Percentiles rank a stretch among this genome's conserved stretches.
phyloP scores from a whole-genome alignment of 306 rosid species.

The Malus sieversii region DNA sequence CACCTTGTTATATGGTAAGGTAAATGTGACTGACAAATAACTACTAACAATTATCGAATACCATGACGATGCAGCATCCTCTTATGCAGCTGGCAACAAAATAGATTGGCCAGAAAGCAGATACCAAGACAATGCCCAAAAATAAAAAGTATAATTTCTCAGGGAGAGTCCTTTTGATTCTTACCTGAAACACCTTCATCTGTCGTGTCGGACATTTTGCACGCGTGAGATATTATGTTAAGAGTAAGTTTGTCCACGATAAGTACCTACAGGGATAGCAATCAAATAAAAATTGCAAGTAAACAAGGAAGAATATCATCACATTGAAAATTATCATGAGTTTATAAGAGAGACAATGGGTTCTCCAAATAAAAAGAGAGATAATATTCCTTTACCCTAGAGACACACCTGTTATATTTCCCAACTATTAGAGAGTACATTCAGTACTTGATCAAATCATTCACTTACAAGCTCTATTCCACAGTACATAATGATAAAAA shows the following conservation, averaged over 20 bases:
- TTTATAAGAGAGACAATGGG: constrained; percentile 3
- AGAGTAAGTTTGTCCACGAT: constrained; percentile 93
- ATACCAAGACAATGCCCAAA: background rate
- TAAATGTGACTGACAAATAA: background rate
- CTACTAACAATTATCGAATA: background rate
- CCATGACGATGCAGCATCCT: background rate
- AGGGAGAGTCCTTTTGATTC: constrained; percentile 19
- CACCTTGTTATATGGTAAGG: background rate
- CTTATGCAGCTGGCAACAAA: background rate
- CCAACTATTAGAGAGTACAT: background rate
- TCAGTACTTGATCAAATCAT: background rate
- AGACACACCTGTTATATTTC: background rate
- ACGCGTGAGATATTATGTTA: constrained; percentile 86
- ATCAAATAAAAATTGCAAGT: constrained; percentile 10
- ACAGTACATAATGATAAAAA: background rate
- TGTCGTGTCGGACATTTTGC: constrained; percentile 97
- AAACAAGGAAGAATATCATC: background rate
- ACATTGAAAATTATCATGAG: background rate
- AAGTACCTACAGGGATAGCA: constrained; percentile 57
- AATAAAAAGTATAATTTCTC: too few relatives aligned
- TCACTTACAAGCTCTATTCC: background rate
- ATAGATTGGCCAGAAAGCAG: constrained; percentile 1
- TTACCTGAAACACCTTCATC: constrained; percentile 97
- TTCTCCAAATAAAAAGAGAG: background rate
- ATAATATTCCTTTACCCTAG: background rate